phyloP scores from a whole-genome alignment of 139 green algal species.

The Coccomyxa sp. region DNA sequence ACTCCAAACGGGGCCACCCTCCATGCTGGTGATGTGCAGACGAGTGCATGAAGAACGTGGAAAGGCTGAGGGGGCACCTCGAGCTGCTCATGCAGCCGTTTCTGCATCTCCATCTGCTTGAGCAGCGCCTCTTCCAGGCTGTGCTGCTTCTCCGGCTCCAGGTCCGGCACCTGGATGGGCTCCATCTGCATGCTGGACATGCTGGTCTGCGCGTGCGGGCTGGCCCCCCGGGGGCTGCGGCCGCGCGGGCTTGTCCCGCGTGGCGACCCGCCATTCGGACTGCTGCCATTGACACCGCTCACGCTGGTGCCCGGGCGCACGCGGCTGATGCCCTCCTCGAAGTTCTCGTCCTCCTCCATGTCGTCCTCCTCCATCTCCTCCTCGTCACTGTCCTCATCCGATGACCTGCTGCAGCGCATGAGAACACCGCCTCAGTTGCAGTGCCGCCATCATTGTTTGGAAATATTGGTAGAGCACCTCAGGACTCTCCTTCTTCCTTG shows the following conservation, averaged over 20 bases:
- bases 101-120: constrained; percentile 96
- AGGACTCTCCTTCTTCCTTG: too few species aligned
- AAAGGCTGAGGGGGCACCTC: constrained; percentile 47
- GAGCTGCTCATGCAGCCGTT: constrained; percentile 91
- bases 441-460: too few species aligned
- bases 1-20: too few species aligned
- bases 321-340: not conserved
- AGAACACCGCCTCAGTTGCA: too few species aligned
- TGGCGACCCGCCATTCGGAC: not conserved
- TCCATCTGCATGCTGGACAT: not conserved
- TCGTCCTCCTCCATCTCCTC: constrained; percentile 1
- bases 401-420: not conserved
- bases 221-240: not conserved
- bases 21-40: too few species aligned
- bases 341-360: not conserved
- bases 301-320: not conserved
- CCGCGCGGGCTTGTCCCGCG: not conserved
- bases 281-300: not conserved
- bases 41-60: not conserved
- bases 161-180: not conserved
- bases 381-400: not conserved
- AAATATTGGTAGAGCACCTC: too few species aligned
- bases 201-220: not conserved
- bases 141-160: constrained; percentile 5
- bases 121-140: constrained; percentile 80